phyloP scores from a whole-genome alignment of 306 rosid species.

The Trifolium fragiferum region DNA sequence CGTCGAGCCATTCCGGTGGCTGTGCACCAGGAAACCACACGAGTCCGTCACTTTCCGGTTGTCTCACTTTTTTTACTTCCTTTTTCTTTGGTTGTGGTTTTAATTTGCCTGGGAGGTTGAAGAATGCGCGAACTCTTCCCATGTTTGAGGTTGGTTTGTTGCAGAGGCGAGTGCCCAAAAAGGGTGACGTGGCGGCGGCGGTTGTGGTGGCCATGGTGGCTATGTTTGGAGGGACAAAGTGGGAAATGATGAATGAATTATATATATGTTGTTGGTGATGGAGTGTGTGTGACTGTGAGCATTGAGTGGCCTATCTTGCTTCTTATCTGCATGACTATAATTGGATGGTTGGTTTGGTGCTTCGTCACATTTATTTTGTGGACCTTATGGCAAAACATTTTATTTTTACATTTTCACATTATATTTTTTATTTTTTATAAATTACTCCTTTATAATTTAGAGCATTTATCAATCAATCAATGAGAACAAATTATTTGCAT shows the following conservation, averaged over 20 bases:
- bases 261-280: slow-evolving; percentile 7
- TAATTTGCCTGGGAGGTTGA: slow-evolving; percentile 49
- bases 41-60: slow-evolving; percentile 42
- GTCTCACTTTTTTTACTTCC: slow-evolving; percentile 11
- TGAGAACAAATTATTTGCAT: too few species aligned
- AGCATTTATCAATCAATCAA: too few species aligned
- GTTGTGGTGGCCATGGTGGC: slow-evolving; percentile 46
- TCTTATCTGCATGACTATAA: slow-evolving; percentile 57
- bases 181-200: slow-evolving; percentile 59
- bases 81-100: slow-evolving; percentile 48
- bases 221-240: slow-evolving; percentile 47
- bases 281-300: slow-evolving; percentile 35
- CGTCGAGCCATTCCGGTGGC: slow-evolving; percentile 82
- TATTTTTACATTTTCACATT: slow-evolving; percentile 23
- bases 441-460: too few species aligned
- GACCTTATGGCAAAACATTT: slow-evolving; percentile 31
- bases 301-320: slow-evolving; percentile 45
- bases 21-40: slow-evolving; percentile 71
- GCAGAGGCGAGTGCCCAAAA: slow-evolving; percentile 56
- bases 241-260: not conserved
- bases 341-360: slow-evolving; percentile 44
- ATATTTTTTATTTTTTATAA: not conserved
- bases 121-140: slow-evolving; percentile 56
- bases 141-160: slow-evolving; percentile 9
- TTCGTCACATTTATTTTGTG: slow-evolving; percentile 53